Base-by-base conservation (phyloP, 2,329 filamentous ascomycete species). In the Drechmeria coniospora region DNA sequence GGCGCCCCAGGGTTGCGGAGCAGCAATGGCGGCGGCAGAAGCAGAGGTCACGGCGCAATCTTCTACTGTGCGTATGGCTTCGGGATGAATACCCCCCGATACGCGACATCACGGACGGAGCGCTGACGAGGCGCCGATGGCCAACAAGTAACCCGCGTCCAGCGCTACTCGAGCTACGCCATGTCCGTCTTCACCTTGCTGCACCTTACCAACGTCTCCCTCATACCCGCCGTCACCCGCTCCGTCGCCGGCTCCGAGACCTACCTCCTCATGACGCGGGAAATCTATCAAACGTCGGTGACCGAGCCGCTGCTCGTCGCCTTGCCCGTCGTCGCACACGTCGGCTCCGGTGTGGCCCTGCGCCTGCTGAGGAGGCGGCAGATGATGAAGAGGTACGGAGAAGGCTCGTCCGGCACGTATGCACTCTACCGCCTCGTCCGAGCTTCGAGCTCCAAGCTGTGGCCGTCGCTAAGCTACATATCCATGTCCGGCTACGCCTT, bases 101-200 rank as follows among this genome's bases (percentile, higher is more conserved):
- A n/a, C n/a, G n/a, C n/a, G n/a, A n/a, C n/a, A n/a, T n/a, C n/a
- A 20, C 12, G n/a, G 23, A 25, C 4, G 8, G 14, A 10, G 14
- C 14, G 12, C 23, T 25, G 15, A 15, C 9, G 8, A 25, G 10
- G 9, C 31, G 29, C 28, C 19, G 18, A 10, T 11, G n/a, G 16
- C 11, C 10, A n/a, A 20, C n/a, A 18, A 45, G 43, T 49, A 12
- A 45, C 44, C 25, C 71, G 79, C 26, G 63, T 90, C 20, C 90
- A 95, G 52, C 78, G 74, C 50, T 93, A 92, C 61, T 90, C 83
- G 1, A 83, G 79, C 39, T 92, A 93, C 57, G 73, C 79, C 38
- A 86, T 82, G 45, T 72, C 71, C 36, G 57, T 81, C 38, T 92
- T 87, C 57, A 66, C 77, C 19, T 63, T 71, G 17, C 63, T 90